A percentile compares a stretch with the other conserved stretches of the same genome.
phyloP scores from a whole-genome alignment of 78 protist genomes.

The Neovahlkampfia damariscottae region DNA sequence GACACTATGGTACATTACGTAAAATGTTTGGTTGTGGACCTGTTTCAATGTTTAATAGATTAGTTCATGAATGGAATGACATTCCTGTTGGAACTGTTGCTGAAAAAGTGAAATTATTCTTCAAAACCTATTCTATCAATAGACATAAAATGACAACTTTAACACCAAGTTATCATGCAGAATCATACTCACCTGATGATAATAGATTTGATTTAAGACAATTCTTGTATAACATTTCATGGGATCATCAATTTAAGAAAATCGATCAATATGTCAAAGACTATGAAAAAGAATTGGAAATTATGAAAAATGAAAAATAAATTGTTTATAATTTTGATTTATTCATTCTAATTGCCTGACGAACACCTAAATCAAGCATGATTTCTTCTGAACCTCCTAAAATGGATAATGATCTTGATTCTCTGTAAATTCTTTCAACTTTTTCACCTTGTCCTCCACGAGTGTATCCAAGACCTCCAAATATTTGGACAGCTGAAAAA shows the following conservation, averaged over 20 bases:
- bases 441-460: slow-evolving; percentile 22
- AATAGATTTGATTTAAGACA: slow-evolving; percentile 72
- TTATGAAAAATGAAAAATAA: too few relatives aligned
- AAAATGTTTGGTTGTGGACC: slow-evolving; percentile 53
- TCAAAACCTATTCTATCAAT: slow-evolving; percentile 52
- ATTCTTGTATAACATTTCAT: slow-evolving; percentile 51
- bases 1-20: slow-evolving; percentile 33
- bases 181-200: slow-evolving; percentile 67
- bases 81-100: slow-evolving; percentile 27
- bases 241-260: slow-evolving; percentile 37
- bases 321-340: too few relatives aligned
- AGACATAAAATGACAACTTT: slow-evolving; percentile 69
- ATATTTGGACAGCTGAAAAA: slow-evolving; percentile 19
- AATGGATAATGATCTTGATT: slow-evolving; percentile 14
- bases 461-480: slow-evolving; percentile 29
- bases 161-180: slow-evolving; percentile 79
- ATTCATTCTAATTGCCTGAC: slow-evolving; percentile 29
- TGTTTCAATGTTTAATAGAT: slow-evolving; percentile 44
- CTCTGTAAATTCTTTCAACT: slow-evolving; percentile 34
- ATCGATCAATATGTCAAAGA: slow-evolving; percentile 34
- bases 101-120: slow-evolving; percentile 62
- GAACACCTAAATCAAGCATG: slow-evolving; percentile 25
- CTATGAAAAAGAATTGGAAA: too few relatives aligned
- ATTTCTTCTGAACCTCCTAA: slow-evolving; percentile 30
- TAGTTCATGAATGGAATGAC: slow-evolving; percentile 40